A percentile compares a stretch with the other conserved stretches of the same genome.
phyloP scores from a whole-genome alignment of 176 grass and related monocot genomes.

The Avena atlantica region DNA sequence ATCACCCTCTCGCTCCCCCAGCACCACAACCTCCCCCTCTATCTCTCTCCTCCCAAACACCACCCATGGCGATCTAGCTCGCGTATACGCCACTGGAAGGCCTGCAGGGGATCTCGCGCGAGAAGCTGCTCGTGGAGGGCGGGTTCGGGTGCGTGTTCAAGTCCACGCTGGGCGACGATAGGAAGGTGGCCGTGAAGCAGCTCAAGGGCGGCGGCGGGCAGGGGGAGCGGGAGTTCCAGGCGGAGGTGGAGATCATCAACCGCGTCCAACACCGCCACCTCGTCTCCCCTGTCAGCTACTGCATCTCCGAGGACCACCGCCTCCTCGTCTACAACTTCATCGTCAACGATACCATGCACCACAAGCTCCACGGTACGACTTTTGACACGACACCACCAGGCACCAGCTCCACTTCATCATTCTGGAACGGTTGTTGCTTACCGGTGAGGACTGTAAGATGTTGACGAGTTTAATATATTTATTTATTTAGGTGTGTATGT shows the following conservation, averaged over 20 bases:
- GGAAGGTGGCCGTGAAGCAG: slow-evolving; percentile 85
- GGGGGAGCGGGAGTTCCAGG: slow-evolving; percentile 92
- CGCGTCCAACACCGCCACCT: slow-evolving; percentile 57
- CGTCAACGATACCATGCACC: slow-evolving; percentile 76
- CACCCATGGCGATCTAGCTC: no score
- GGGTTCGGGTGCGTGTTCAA: slow-evolving; percentile 88
- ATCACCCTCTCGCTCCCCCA: no score
- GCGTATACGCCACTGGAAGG: no score
- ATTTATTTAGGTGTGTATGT: no score
- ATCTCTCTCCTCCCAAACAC: no score
- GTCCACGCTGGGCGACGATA: slow-evolving; percentile 67
- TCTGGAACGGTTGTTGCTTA: not conserved
- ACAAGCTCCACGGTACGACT: slow-evolving; percentile 80
- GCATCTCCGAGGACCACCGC: slow-evolving; percentile 79
- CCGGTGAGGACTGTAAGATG: no score
- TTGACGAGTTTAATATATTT: no score
- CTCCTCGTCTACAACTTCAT: slow-evolving; percentile 85
- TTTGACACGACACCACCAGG: not conserved
- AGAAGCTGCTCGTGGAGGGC: slow-evolving; percentile 15
- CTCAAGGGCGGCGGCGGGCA: slow-evolving; percentile 78
- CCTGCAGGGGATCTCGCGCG: slow-evolving; percentile 36
- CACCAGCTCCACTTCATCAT: not conserved
- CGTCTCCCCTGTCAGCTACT: slow-evolving; percentile 42
- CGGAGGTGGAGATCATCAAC: slow-evolving; percentile 95
- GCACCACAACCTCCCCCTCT: no score